phyloP scores from a whole-genome alignment of 768 basidiomycete genomes.

The Butyriboletus loyo region DNA sequence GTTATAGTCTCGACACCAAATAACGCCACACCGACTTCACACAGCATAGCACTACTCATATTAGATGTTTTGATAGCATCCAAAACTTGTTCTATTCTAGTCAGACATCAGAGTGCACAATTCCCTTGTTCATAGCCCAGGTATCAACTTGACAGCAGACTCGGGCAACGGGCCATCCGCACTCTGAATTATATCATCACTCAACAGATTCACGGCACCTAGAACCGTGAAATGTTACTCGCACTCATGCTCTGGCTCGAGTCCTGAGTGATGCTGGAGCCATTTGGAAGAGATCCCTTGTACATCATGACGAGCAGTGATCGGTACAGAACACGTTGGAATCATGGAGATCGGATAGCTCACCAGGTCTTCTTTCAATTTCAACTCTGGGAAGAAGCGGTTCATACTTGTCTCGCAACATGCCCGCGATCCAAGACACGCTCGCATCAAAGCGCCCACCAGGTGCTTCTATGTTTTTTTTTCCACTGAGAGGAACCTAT shows the following conservation, averaged over 20 bases:
- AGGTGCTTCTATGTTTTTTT: not conserved
- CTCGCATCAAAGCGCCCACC: not conserved
- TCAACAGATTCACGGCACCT: not conserved
- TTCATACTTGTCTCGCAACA: not conserved
- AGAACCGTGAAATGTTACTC: not conserved
- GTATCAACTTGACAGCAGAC: not conserved
- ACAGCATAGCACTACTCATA: not conserved
- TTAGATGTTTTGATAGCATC: not conserved
- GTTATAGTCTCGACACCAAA: conserved; percentile 24
- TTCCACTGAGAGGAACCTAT: not conserved
- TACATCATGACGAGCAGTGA: not conserved
- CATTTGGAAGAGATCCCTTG: not conserved
- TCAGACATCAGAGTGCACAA: not conserved
- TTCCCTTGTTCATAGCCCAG: not conserved
- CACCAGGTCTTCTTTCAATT: conserved; percentile 5
- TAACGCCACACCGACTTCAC: conserved; percentile 20
- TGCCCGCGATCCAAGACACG: not conserved
- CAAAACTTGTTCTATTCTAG: not conserved
- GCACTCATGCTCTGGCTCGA: not conserved
- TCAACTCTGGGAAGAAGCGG: conserved; percentile 1
- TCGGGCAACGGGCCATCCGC: not conserved
- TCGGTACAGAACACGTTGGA: not conserved
- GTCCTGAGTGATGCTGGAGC: not conserved
- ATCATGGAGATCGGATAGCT: not conserved
- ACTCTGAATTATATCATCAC: not conserved